A percentile compares a stretch with the other conserved stretches of the same genome.
These are phyloP conservation scores for Penicillium cinerascens DNA, from an alignment of 495 filamentous ascomycete genomes.

Conservation along the genomic window DNA sequence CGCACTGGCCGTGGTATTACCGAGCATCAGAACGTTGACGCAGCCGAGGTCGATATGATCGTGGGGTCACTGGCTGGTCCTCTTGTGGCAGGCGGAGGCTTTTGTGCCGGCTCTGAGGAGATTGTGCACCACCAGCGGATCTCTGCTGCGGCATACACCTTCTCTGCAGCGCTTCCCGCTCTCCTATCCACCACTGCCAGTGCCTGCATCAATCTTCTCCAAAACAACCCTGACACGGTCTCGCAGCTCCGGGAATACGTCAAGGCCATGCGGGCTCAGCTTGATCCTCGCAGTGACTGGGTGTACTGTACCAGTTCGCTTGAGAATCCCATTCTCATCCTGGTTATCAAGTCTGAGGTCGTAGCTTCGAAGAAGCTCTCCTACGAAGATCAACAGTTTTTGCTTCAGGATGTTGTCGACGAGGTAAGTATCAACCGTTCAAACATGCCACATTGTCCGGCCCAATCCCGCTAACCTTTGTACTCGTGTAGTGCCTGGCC, in stretches of 20 bases:
- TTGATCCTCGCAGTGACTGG: conserved; percentile 94
- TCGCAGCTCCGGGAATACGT: conserved; percentile 75
- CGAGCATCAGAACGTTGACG: conserved; percentile 93
- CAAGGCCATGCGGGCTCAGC: conserved; percentile 73
- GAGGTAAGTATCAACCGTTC: conserved; percentile 58
- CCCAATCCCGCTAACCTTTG: conserved; percentile 3
- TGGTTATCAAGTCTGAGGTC: conserved; percentile 83
- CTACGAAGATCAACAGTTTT: conserved; percentile 71
- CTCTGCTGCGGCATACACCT: conserved; percentile 85
- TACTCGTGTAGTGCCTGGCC: conserved; percentile 54
- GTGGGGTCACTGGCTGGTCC: conserved; percentile 88
- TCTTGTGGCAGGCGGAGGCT: conserved; percentile 88
- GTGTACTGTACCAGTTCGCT: conserved; percentile 73
- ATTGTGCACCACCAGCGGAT: conserved; percentile 95
- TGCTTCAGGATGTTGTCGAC: conserved; percentile 88
- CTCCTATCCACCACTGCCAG: conserved; percentile 92
- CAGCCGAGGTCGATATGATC: conserved; percentile 89
- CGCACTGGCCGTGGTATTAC: conserved; percentile 87
- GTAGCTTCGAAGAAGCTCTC: conserved; percentile 64
- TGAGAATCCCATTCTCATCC: conserved; percentile 83
- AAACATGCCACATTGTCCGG: background rate
- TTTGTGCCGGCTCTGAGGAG: conserved; percentile 86
- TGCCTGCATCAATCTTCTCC: conserved; percentile 79
- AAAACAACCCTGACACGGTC: conserved; percentile 77
- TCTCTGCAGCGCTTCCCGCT: conserved; percentile 89